These are phyloP conservation scores for Didymosphaeria variabile DNA, from an alignment of 2,329 filamentous ascomycete species.

Conservation along the genomic window DNA sequence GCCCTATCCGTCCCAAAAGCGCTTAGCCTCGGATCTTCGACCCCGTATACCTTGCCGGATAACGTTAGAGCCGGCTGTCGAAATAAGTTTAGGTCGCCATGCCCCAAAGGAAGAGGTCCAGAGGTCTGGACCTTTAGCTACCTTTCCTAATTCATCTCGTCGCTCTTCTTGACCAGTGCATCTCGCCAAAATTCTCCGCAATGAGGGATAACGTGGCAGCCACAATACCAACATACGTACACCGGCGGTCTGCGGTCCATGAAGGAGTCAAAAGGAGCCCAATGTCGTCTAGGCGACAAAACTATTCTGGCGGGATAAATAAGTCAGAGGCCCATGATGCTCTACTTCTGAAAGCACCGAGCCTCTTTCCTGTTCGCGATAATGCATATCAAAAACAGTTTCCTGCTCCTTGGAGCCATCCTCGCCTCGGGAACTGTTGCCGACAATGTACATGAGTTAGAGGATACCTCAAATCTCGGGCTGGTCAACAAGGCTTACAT, in stretches of 20 bases:
- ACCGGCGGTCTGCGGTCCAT: too few species aligned
- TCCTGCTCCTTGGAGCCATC: not conserved
- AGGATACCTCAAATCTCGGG: not conserved
- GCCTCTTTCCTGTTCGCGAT: not conserved
- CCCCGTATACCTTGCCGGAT: too few species aligned
- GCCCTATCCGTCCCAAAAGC: not conserved
- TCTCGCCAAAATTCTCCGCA: not conserved
- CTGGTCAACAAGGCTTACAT: not conserved
- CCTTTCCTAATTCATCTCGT: too few species aligned
- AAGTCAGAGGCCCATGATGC: not conserved
- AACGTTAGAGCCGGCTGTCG: not conserved
- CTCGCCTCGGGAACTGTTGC: not conserved
- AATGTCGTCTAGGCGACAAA: not conserved
- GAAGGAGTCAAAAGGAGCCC: not conserved
- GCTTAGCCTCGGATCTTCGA: not conserved
- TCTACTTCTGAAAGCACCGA: not conserved
- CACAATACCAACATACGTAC: not conserved
- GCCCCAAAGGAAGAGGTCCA: too few species aligned
- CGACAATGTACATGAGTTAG: not conserved
- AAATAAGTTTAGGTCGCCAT: not conserved
- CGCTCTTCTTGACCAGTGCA: not conserved
- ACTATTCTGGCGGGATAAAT: not conserved
- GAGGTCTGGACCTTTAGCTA: too few species aligned
- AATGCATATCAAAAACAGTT: not conserved
- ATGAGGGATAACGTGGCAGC: not conserved